Evolutionary conservation across 192 early-diverging fungal species (phyloP).

Genomic region (Entrophospora sp.): DNA sequence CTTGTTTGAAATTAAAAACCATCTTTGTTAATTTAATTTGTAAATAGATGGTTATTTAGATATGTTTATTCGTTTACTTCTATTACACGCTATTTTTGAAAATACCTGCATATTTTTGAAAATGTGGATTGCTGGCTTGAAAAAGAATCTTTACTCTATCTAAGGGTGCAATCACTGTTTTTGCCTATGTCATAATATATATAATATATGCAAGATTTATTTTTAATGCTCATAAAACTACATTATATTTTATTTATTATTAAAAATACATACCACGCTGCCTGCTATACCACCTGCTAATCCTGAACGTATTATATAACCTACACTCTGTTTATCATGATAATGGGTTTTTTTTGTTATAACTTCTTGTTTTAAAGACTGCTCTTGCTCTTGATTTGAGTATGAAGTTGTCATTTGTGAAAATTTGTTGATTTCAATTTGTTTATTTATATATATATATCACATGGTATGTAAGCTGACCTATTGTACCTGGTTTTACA

Average conservation of each 20-base stretch:
- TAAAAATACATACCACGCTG: conserved; percentile 26
- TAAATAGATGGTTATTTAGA: no score
- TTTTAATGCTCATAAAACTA: no score
- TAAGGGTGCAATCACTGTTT: conserved; percentile 69
- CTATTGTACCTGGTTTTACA: no score
- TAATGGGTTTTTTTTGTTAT: not conserved
- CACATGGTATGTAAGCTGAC: no score
- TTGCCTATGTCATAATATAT: conserved; percentile 40
- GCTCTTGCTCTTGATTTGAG: not conserved
- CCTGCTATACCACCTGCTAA: conserved; percentile 39
- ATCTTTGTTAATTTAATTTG: no score
- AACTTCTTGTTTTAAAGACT: not conserved
- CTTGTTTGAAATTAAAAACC: not conserved
- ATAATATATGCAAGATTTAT: not conserved
- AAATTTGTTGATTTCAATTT: no score
- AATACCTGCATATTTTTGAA: conserved; percentile 56
- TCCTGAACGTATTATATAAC: conserved; percentile 34
- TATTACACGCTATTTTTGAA: not conserved
- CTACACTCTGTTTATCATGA: conserved; percentile 25
- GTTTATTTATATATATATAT: no score
- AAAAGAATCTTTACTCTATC: conserved; percentile 84
- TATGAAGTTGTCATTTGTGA: no score
- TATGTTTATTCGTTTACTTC: no score
- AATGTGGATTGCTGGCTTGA: conserved; percentile 67
- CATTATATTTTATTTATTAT: not conserved